Percentiles rank a stretch among this genome's conserved stretches.
Conservation (phyloP, 2,329 filamentous ascomycete species). For the Trichophyton rubrum region DNA sequence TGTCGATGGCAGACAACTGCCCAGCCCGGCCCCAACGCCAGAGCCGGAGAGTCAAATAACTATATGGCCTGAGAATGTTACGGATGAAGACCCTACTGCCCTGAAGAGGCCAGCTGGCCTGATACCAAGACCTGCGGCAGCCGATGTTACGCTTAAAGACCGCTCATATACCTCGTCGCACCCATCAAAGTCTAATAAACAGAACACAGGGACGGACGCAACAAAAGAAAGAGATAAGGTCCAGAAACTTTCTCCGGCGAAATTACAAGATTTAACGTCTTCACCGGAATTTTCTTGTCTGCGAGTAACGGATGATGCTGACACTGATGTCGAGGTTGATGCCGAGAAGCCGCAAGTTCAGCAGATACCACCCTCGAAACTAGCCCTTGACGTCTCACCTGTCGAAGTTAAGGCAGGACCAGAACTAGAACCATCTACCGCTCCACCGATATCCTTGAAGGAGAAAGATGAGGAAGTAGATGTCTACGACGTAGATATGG, state of each 20-base stretch:
- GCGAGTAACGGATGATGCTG: conserved; percentile 15
- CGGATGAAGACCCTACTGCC: background rate
- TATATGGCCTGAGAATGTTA: background rate
- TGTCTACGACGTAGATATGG: conserved; percentile 4
- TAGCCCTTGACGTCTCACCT: conserved; percentile 1
- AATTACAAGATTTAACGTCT: conserved; percentile 43
- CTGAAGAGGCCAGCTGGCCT: conserved; percentile 12
- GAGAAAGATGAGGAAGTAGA: conserved; percentile 2
- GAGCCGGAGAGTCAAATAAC: background rate
- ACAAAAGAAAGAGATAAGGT: background rate
- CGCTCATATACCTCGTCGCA: background rate
- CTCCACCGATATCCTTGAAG: background rate
- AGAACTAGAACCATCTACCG: background rate
- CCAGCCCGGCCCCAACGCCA: background rate
- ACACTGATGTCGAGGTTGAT: conserved; percentile 18
- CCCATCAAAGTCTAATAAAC: background rate
- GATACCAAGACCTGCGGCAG: conserved; percentile 2
- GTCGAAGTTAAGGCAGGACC: conserved; percentile 11
- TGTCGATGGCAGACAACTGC: background rate
- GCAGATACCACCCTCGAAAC: background rate
- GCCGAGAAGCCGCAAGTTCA: conserved; percentile 15
- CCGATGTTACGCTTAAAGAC: background rate
- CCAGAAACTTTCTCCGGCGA: conserved; percentile 42
- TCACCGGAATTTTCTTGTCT: conserved; percentile 44
- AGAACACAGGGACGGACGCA: background rate